phyloP scores from a whole-genome alignment of 768 basidiomycete species.

The Boletus reticuloceps region DNA sequence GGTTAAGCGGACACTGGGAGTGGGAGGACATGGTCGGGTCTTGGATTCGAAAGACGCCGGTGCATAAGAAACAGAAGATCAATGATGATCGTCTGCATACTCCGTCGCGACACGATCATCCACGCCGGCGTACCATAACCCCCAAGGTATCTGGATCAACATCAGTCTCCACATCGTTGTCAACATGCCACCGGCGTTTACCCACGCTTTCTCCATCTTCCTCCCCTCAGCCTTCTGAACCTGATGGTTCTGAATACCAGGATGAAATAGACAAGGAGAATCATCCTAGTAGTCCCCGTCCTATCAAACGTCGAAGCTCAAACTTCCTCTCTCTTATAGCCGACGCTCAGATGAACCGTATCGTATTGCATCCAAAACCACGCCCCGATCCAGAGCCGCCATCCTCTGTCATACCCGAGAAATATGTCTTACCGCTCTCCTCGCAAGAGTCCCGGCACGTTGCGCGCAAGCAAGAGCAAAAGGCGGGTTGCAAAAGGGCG shows the following conservation, averaged over 20 bases:
- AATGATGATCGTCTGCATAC: neutral
- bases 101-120: neutral
- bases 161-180: neutral
- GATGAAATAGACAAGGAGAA: conserved; percentile 24
- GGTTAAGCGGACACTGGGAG: conserved; percentile 37
- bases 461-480: conserved; percentile 10
- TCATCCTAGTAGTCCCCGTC: conserved; percentile 8
- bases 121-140: neutral
- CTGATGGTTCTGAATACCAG: conserved; percentile 21
- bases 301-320: conserved; percentile 19
- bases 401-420: conserved; percentile 17
- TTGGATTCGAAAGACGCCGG: conserved; percentile 42
- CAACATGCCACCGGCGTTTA: neutral
- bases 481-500: neutral
- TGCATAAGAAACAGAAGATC: conserved; percentile 23
- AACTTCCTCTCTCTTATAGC: conserved; percentile 41
- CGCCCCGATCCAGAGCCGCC: neutral
- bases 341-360: conserved; percentile 38
- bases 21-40: conserved; percentile 49
- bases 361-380: conserved; percentile 31
- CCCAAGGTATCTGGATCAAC: neutral
- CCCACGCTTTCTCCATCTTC: conserved; percentile 9
- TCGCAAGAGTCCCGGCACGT: conserved; percentile 4
- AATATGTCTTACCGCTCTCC: conserved; percentile 2
- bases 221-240: conserved; percentile 10